These are phyloP conservation scores for Spizellomyces sp. DNA, from an alignment of 192 early-diverging fungal species.

Conservation along the genomic window DNA sequence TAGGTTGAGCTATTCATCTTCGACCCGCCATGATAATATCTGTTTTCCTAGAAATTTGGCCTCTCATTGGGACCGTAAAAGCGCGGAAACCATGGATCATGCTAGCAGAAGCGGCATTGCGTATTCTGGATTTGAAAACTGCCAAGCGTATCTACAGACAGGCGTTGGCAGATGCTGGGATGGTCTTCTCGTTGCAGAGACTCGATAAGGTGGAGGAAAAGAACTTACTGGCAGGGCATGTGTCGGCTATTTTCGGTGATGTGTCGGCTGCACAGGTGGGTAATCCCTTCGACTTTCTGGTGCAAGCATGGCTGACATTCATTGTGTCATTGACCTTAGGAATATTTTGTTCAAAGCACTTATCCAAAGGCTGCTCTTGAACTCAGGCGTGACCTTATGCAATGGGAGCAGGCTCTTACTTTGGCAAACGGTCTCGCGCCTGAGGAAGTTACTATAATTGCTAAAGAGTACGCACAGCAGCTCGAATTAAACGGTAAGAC, in stretches of 20 bases:
- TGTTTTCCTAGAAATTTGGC: slow-evolving; percentile 43
- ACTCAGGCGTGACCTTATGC: slow-evolving; percentile 46
- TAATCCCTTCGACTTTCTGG: neutral
- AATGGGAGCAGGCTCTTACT: slow-evolving; percentile 56
- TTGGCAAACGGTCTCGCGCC: slow-evolving; percentile 48
- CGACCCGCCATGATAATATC: neutral
- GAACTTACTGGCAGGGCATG: slow-evolving; percentile 47
- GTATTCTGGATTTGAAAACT: slow-evolving; percentile 43
- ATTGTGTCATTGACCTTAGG: slow-evolving; percentile 21
- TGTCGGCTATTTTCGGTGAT: slow-evolving; percentile 49
- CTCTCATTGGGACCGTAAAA: slow-evolving; percentile 22
- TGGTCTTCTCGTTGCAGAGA: slow-evolving; percentile 47
- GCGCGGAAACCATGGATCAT: slow-evolving; percentile 46
- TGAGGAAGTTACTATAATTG: slow-evolving; percentile 49
- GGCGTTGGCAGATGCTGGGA: slow-evolving; percentile 48
- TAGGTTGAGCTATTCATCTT: neutral
- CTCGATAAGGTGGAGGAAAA: slow-evolving; percentile 46
- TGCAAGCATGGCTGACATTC: neutral
- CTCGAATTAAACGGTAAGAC: slow-evolving; percentile 45
- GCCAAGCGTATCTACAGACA: slow-evolving; percentile 56
- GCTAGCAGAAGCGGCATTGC: slow-evolving; percentile 49
- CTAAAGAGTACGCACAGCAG: slow-evolving; percentile 53
- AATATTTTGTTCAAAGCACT: slow-evolving; percentile 48
- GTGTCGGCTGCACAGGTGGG: slow-evolving; percentile 45
- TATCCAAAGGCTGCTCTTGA: slow-evolving; percentile 49